These are phyloP conservation scores for Trapa bicornis DNA, from an alignment of 345 rosid genomes.

Conservation along the genomic window DNA sequence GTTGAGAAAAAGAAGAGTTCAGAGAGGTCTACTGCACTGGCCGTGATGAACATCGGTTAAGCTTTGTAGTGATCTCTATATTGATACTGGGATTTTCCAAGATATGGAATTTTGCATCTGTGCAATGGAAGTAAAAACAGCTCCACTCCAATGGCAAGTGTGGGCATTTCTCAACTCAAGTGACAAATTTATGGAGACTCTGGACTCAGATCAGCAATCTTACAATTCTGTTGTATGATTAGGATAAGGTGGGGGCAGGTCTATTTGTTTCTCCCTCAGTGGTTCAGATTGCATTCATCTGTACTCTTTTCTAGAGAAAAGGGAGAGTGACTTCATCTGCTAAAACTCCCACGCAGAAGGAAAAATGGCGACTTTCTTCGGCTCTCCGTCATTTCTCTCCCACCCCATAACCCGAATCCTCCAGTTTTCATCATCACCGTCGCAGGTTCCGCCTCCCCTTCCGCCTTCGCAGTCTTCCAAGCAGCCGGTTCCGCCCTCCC, in stretches of 20 bases:
- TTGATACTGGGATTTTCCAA: no score
- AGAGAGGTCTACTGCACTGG: background rate
- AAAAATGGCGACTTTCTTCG: constrained; percentile 35
- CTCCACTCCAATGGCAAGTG: no score
- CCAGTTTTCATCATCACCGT: constrained; percentile 18
- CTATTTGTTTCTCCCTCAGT: background rate
- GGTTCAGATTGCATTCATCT: background rate
- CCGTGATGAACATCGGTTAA: background rate
- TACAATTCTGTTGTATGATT: background rate
- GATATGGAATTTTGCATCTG: no score
- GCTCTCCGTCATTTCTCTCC: constrained; percentile 27
- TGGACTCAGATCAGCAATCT: background rate
- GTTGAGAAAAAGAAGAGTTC: background rate
- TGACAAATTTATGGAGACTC: background rate
- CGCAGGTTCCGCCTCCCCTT: constrained; percentile 17
- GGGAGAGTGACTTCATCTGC: background rate
- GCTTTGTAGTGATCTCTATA: no score
- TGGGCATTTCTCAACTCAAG: no score
- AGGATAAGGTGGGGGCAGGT: constrained; percentile 2
- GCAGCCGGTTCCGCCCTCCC: constrained; percentile 13
- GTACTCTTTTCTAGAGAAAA: background rate
- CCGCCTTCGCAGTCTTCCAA: constrained; percentile 17
- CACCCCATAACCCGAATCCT: constrained; percentile 16
- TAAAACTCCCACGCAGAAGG: background rate
- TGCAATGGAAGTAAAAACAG: no score